A percentile compares a stretch with the other conserved stretches of the same genome.
phyloP scores from a whole-genome alignment of 306 rosid species.

The Casuarina cunninghamiana region DNA sequence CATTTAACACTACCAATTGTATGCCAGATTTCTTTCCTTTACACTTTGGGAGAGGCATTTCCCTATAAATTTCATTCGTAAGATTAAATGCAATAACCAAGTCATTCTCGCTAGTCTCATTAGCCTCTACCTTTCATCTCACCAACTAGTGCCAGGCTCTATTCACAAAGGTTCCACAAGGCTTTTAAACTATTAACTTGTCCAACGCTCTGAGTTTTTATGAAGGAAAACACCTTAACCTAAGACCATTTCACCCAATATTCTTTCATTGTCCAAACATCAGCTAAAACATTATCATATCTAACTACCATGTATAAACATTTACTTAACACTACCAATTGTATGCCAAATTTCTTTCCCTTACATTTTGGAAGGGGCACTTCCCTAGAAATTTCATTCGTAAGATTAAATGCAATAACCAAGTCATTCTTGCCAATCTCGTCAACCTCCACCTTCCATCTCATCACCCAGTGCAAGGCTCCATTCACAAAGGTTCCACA shows the following conservation, averaged over 20 bases:
- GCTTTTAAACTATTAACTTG: slow-evolving; percentile 48
- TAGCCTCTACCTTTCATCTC: no score
- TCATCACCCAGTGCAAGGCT: slow-evolving; percentile 54
- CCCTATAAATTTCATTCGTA: background rate
- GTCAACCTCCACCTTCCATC: no score
- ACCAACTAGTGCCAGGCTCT: slow-evolving; percentile 54
- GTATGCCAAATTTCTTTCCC: slow-evolving; percentile 29
- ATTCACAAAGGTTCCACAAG: slow-evolving; percentile 43
- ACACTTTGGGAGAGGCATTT: slow-evolving; percentile 44
- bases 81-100: no score
- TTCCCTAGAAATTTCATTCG: slow-evolving; percentile 34
- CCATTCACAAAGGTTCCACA: slow-evolving; percentile 43
- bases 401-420: slow-evolving; percentile 41
- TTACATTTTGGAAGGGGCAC: slow-evolving; percentile 53
- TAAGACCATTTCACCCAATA: slow-evolving; percentile 55
- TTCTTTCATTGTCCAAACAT: slow-evolving; percentile 64
- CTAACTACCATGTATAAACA: slow-evolving; percentile 47
- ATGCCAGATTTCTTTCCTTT: slow-evolving; percentile 15
- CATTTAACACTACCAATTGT: background rate
- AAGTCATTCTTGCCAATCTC: no score
- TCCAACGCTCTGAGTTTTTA: slow-evolving; percentile 12
- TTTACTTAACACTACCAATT: slow-evolving; percentile 43
- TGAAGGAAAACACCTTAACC: slow-evolving; percentile 45
- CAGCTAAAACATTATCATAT: slow-evolving; percentile 27
- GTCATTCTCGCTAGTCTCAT: background rate